Evolutionary conservation across 306 rosid genomes (phyloP), one percentile per base, ranked within the genome.

Genomic region (Senna tora): DNA sequence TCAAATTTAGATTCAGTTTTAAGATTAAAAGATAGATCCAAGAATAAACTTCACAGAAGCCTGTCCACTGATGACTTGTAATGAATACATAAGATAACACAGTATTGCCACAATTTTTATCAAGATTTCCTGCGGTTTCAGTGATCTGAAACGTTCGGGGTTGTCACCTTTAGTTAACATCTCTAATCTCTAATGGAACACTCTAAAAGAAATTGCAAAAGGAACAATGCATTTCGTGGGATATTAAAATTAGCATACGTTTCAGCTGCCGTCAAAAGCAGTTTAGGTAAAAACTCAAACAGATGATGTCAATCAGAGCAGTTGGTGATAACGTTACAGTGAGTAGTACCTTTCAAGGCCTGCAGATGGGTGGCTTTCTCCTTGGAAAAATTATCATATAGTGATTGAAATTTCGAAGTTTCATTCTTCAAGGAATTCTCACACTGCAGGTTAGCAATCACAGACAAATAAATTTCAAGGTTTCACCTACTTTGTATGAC

Each of bases 341-440:
- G 47, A 81, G 17, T 33, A 33, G 4, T 79, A 87, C 97, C 99
- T 85, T 87, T 84, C 77, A 94, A 64, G 64, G 91, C 85, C 71
- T 89, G 93, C 58, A 94, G 85, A 77, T 93, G 92, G 58, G 79
- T 46, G 3, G 84, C 79, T 58, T 86, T 92, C 67, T 94, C 97
- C 84, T 86, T 91, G 82, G 78, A 83, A 71, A 94, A 94, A 34
- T 86, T 86, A 81, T 89, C 95, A 52, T 91, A 47, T 54, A 91
- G 84, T 74, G 84, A 85, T 86, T 86, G 97, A 83, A 94, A 94
- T 81, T 88, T 87, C 0, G 82, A 59, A 50, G 86, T 72, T 76
- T 94, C 96, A 21, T 77, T 87, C 88, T 89, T 91, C 87, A 94
- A 82, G 72, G 88, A 80, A 58, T 81, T 89, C 75, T 94, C 97